Percentiles rank a stretch among this genome's conserved stretches.
Conservation (phyloP, 2,329 filamentous ascomycete genomes). For the Kalmusia sp. region DNA sequence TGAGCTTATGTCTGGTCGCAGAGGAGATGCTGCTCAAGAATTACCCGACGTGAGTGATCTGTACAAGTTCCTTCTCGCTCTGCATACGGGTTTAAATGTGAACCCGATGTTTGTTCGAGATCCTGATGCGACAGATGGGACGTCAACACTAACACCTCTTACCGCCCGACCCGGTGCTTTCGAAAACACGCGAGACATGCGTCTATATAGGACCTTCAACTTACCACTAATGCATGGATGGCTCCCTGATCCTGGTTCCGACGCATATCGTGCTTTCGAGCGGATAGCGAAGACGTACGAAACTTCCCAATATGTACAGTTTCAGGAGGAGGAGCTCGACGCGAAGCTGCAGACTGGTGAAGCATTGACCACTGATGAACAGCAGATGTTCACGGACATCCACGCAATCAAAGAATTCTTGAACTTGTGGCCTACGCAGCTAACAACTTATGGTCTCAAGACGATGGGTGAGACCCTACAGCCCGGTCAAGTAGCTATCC, state of each 20-base stretch:
- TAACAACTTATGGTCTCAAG: slow-evolving; percentile 82
- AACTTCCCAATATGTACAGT: slow-evolving; percentile 87
- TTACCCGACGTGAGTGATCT: slow-evolving; percentile 88
- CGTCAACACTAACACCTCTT: slow-evolving; percentile 49
- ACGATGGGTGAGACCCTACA: slow-evolving; percentile 73
- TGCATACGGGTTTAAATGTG: slow-evolving; percentile 98
- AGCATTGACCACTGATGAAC: slow-evolving; percentile 74
- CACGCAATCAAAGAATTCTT: slow-evolving; percentile 84
- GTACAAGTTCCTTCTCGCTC: slow-evolving; percentile 83
- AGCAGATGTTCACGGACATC: slow-evolving; percentile 82
- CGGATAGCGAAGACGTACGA: slow-evolving; percentile 86
- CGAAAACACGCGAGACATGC: slow-evolving; percentile 85
- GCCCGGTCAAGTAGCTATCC: slow-evolving; percentile 82
- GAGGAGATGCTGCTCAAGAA: slow-evolving; percentile 67
- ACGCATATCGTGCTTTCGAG: slow-evolving; percentile 72
- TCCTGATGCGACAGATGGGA: slow-evolving; percentile 44
- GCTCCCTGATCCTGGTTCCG: slow-evolving; percentile 73
- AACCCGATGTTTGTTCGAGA: slow-evolving; percentile 84
- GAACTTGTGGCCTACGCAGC: slow-evolving; percentile 79
- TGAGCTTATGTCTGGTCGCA: slow-evolving; percentile 81
- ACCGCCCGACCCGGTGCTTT: slow-evolving; percentile 72
- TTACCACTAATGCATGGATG: slow-evolving; percentile 93
- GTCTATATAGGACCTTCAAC: slow-evolving; percentile 87
- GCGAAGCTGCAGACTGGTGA: slow-evolving; percentile 69
- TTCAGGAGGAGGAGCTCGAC: slow-evolving; percentile 87